These are phyloP conservation scores for Sclerotinia glacialis DNA, from an alignment of 2,329 filamentous ascomycete genomes.

Conservation along the genomic window DNA sequence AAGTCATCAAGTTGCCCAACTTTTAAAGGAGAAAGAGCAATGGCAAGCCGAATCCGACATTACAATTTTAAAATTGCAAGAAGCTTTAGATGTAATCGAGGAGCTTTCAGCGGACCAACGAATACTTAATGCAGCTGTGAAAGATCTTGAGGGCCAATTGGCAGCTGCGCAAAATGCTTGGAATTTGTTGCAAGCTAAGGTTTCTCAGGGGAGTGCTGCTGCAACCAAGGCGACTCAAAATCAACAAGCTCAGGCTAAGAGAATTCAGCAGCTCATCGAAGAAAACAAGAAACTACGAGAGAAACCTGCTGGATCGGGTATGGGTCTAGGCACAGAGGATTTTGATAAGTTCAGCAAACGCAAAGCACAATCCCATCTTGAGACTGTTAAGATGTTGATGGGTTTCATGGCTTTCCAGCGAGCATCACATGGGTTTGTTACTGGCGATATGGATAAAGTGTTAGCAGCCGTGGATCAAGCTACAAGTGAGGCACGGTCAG, in stretches of 20 bases:
- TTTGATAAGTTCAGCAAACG: background rate
- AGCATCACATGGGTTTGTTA: background rate
- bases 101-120: background rate
- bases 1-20: background rate
- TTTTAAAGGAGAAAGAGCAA: background rate
- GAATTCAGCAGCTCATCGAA: background rate
- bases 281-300: background rate
- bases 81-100: background rate
- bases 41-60: background rate
- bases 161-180: background rate
- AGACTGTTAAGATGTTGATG: background rate
- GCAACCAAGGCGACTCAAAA: background rate
- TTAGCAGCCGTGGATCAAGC: background rate
- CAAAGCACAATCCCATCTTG: background rate
- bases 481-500: background rate
- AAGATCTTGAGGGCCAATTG: background rate
- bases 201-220: background rate
- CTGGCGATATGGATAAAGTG: background rate
- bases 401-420: slow-evolving; percentile 6
- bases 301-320: background rate
- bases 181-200: too few relatives aligned
- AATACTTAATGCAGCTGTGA: too few relatives aligned
- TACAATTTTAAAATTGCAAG: too few relatives aligned
- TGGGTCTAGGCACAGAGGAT: too few relatives aligned
- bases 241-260: background rate